Percentiles rank a stretch among this genome's conserved stretches.
Evolutionary conservation across 805 yeast genomes (phyloP).

Genomic region (Wickerhamomyces strasburgensis): DNA sequence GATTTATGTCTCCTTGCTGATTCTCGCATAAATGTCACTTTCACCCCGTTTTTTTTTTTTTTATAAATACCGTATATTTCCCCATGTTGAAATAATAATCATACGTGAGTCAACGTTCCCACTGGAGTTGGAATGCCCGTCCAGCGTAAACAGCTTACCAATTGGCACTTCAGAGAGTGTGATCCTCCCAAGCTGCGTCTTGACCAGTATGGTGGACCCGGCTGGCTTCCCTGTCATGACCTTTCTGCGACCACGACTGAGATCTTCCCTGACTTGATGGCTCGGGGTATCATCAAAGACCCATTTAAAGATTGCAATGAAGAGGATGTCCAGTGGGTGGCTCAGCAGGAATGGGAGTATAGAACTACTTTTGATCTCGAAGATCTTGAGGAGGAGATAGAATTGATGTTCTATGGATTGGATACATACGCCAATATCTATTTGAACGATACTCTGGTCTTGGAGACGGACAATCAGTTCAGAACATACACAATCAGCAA

Average conservation of each 20-base stretch:
- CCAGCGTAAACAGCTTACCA: no score
- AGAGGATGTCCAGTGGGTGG: slow-evolving; percentile 44
- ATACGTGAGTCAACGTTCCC: no score
- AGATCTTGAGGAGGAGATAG: slow-evolving; percentile 22
- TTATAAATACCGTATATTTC: no score
- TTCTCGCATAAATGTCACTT: no score
- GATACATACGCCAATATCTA: slow-evolving; percentile 20
- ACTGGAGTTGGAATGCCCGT: no score
- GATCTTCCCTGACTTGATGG: slow-evolving; percentile 39
- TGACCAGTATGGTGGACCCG: neutral
- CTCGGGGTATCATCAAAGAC: slow-evolving; percentile 36
- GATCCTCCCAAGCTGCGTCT: neutral
- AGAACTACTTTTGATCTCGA: slow-evolving; percentile 24
- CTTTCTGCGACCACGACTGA: slow-evolving; percentile 22
- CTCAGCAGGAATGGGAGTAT: slow-evolving; percentile 47
- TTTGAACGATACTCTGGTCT: slow-evolving; percentile 33
- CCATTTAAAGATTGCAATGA: slow-evolving; percentile 43
- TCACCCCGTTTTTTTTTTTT: no score
- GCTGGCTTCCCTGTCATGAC: slow-evolving; percentile 10
- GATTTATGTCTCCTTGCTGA: no score
- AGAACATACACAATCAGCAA: slow-evolving; percentile 29
- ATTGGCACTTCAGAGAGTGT: slow-evolving; percentile 13
- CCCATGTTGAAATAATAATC: no score
- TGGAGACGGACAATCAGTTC: slow-evolving; percentile 42
- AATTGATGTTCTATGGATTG: slow-evolving; percentile 26